Base-by-base conservation (phyloP, 179 eudicot species). In the Beta macrorhiza region DNA sequence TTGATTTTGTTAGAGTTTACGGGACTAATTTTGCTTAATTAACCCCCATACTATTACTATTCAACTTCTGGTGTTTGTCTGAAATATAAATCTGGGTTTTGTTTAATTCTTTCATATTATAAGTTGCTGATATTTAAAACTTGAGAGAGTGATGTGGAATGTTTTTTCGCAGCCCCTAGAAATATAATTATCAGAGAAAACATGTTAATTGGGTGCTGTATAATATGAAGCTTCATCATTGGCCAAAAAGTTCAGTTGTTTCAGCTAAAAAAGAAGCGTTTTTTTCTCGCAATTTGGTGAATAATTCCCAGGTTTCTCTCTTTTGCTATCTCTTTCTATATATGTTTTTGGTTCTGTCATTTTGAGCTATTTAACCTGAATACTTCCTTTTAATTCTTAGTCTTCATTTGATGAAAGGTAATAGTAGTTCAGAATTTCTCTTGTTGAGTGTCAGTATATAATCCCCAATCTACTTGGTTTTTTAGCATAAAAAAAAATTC, bases 201-300 rank as follows among this genome's bases (percentile, higher is more conserved):
- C 11, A 70, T 82, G 78, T 45, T 55, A 45, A 15, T 51, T 13
- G 4, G 3, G 2, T 80, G 44, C 51, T 4, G 14, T 62, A 25
- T 25, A 84, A 14, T 47, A 91, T 91, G 94, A 87, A 80, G 80
- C 78, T 89, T 58, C 87, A 81, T 55, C 72, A 75, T 25, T 69
- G 74, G 63, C 88, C 90, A 11, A 82, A 77, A 89, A 71, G 51
- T 84, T 76, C 77, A 75, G 56, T 77, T 0, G 15, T 83, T 81
- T 79, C 89, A 75, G 85, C 89, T 15, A 16, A 74, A 44, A 87
- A 45, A 76, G 70, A 25, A 29, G 86, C 78, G 44, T 70, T 81
- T 70, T 61, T 82, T 83, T 81, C 86, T 22, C 73, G 80, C 20
- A 37, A 68, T 55, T 71, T 52, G 32, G 15, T 80, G 47, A 78